Evolutionary conservation across 2,329 filamentous ascomycete genomes (phyloP).

Genomic region (Coleophoma crateriformis): DNA sequence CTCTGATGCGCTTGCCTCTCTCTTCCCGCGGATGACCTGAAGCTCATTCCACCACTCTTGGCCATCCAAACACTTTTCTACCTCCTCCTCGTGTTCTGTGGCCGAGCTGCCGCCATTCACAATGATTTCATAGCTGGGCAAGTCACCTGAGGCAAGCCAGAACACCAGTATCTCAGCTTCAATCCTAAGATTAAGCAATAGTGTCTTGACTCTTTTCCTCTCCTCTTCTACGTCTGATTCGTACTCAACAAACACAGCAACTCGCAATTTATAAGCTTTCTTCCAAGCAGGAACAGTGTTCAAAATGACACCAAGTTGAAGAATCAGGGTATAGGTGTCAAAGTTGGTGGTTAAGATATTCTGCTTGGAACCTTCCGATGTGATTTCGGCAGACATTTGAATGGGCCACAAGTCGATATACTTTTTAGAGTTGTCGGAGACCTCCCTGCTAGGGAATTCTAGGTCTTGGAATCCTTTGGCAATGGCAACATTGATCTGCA

Average conservation of each 20-base stretch:
- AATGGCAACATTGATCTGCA: constrained; percentile 80
- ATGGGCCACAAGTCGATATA: constrained; percentile 90
- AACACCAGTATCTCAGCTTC: constrained; percentile 75
- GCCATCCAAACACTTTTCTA: constrained; percentile 61
- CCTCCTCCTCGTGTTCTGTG: constrained; percentile 49
- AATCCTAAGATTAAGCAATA: constrained; percentile 78
- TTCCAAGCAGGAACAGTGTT: constrained; percentile 79
- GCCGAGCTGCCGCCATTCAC: constrained; percentile 62
- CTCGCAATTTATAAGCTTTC: constrained; percentile 63
- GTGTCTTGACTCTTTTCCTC: constrained; percentile 60
- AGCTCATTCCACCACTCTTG: constrained; percentile 84
- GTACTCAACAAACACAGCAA: constrained; percentile 86
- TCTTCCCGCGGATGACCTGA: constrained; percentile 43
- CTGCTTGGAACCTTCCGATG: constrained; percentile 55
- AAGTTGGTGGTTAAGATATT: constrained; percentile 81
- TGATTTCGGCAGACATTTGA: constrained; percentile 84
- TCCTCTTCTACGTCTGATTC: constrained; percentile 80
- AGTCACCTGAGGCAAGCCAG: constrained; percentile 68
- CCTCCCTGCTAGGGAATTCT: constrained; percentile 57
- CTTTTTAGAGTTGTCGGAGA: constrained; percentile 55
- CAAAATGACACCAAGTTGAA: constrained; percentile 80
- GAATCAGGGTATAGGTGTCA: constrained; percentile 81
- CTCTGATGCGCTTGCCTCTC: constrained; percentile 30
- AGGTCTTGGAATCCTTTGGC: constrained; percentile 75
- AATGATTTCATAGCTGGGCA: constrained; percentile 72